Conservation (phyloP, 805 yeast species). For the Spencermartinsiella europaea region DNA sequence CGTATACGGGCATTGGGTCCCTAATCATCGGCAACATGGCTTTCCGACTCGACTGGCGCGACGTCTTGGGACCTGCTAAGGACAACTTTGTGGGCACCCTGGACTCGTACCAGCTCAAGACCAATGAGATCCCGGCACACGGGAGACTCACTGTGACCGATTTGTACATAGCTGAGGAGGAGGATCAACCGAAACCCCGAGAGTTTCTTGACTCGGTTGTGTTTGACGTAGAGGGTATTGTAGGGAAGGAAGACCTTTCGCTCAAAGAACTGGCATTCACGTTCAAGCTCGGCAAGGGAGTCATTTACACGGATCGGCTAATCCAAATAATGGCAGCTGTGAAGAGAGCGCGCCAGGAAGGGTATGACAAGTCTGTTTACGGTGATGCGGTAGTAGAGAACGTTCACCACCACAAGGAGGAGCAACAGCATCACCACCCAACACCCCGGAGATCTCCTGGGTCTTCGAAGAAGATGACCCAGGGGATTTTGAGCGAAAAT, state of each 20-base stretch:
- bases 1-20: slow-evolving; percentile 24
- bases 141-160: slow-evolving; percentile 25
- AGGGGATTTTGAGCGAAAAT: slow-evolving; percentile 15
- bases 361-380: too few relatives aligned
- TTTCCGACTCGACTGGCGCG: slow-evolving; percentile 30
- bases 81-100: slow-evolving; percentile 33
- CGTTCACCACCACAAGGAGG: slow-evolving; percentile 1
- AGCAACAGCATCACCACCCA: slow-evolving; percentile 1
- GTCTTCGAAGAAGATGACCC: slow-evolving; percentile 1
- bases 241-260: slow-evolving; percentile 26
- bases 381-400: slow-evolving; percentile 2
- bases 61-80: slow-evolving; percentile 18
- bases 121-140: slow-evolving; percentile 28
- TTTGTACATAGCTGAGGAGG: slow-evolving; percentile 26
- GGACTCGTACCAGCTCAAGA: slow-evolving; percentile 26
- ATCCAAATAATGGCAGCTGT: slow-evolving; percentile 16
- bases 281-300: slow-evolving; percentile 27
- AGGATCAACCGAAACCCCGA: slow-evolving; percentile 28
- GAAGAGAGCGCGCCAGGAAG: slow-evolving; percentile 17
- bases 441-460: neutral
- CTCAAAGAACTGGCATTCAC: slow-evolving; percentile 30
- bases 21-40: slow-evolving; percentile 26
- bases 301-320: slow-evolving; percentile 22
- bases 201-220: slow-evolving; percentile 29
- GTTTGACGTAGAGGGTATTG: slow-evolving; percentile 30